Conservation (phyloP, 179 eudicot species). For the Vitellaria paradoxa region DNA sequence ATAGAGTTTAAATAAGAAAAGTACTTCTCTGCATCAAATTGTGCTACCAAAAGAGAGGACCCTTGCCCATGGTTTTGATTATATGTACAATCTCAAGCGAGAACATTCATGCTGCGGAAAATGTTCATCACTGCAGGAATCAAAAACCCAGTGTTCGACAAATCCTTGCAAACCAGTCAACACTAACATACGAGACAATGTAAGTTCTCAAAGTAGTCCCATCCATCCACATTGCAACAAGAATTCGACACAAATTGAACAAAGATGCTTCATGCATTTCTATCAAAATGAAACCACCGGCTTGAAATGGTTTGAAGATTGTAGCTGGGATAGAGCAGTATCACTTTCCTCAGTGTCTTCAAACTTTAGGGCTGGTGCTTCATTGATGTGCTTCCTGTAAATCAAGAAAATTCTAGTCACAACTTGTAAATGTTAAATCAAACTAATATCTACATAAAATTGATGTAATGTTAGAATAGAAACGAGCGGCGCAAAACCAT, state of each 20-base stretch:
- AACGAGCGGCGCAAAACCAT: background rate
- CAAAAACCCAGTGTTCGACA: background rate
- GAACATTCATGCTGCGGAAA: background rate
- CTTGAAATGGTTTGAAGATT: conserved; percentile 25
- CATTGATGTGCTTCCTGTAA: conserved; percentile 50
- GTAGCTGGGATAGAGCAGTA: conserved; percentile 54
- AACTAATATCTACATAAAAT: background rate
- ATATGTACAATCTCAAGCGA: too few species aligned
- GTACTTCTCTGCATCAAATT: too few species aligned
- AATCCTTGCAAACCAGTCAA: background rate
- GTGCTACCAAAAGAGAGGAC: too few species aligned
- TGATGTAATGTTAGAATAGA: background rate
- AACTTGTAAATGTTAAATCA: background rate
- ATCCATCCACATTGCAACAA: conserved; percentile 11
- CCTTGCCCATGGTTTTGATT: too few species aligned
- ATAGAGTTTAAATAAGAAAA: too few species aligned
- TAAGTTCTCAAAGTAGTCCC: background rate
- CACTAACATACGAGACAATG: background rate
- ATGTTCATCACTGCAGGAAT: conserved; percentile 6
- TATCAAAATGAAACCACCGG: conserved; percentile 47
- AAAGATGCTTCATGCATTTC: background rate
- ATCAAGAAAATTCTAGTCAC: background rate
- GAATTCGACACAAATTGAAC: background rate
- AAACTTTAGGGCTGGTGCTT: conserved; percentile 39
- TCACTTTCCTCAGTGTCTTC: conserved; percentile 60